Percentiles rank a stretch among this genome's conserved stretches.
phyloP scores from a whole-genome alignment of 148 eudicot species.

The Pharnaceum exiguum region DNA sequence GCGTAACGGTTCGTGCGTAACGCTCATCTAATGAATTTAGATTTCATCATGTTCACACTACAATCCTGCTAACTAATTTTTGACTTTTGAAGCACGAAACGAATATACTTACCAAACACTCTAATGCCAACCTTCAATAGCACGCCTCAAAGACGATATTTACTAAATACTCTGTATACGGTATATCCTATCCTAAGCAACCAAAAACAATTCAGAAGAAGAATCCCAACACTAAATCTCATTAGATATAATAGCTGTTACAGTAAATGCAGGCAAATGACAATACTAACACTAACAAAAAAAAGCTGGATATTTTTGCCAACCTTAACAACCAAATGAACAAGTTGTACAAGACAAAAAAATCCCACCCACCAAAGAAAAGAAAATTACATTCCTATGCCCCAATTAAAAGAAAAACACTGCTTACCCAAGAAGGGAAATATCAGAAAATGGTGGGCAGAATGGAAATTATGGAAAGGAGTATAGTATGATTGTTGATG shows the following conservation, averaged over 20 bases:
- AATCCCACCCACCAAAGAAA: background rate
- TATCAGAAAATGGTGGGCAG: background rate
- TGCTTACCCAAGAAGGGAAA: background rate
- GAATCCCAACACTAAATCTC: background rate
- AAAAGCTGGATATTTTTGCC: conserved; percentile 13
- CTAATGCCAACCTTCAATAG: background rate
- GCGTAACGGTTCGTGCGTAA: too few relatives aligned
- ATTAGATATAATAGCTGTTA: too few relatives aligned
- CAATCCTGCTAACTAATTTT: background rate
- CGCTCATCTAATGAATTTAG: too few relatives aligned
- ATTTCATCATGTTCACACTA: too few relatives aligned
- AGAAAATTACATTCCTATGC: background rate
- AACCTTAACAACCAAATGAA: conserved; percentile 5
- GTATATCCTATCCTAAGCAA: too few relatives aligned
- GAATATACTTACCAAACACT: background rate
- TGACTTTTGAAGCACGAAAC: too few relatives aligned
- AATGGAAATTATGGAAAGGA: conserved; percentile 6
- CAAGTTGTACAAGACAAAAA: conserved; percentile 15
- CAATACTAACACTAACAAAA: conserved; percentile 2
- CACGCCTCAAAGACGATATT: background rate
- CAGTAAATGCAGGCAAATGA: conserved; percentile 11
- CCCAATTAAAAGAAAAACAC: background rate
- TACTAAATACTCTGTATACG: too few relatives aligned
- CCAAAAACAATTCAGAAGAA: too few relatives aligned
- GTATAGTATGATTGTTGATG: too few relatives aligned